Base-by-base conservation (phyloP, 305 asterid genomes). In the Fraxinus paxiana region DNA sequence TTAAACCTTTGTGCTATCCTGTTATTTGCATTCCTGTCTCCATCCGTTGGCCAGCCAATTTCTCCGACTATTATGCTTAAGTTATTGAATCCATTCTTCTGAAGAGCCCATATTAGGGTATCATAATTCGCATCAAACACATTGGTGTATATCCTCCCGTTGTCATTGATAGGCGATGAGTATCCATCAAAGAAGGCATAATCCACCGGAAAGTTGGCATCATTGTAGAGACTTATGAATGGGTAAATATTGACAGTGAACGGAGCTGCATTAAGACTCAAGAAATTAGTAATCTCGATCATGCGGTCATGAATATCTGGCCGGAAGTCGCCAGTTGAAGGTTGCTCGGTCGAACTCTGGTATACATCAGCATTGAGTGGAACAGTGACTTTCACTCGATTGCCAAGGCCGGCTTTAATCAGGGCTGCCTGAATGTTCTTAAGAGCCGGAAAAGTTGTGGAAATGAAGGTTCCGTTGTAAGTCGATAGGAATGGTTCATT, bases 231-330 rank as follows among this genome's bases (percentile, higher is more conserved):
- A 54, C 98, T 94, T 65, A 96, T 91, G 84, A 94, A 96, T 8
- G 99, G 99, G 89, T 96, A 96, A 71, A 96, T 96, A 85, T 96
- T 96, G 88, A 94, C 92, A 0, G 98, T 94, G 91, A 96, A 94
- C 4, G 97, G 91, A 6, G 91, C 92, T 5, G 89, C 92, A 33
- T 92, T 94, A 15, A 82, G 86, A 84, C 79, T 87, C 88, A 96
- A 84, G 93, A 96, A 96, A 38, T 84, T 81, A 13, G 85, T 89
- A 70, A 96, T 96, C 84, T 90, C 84, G 77, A 92, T 37, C 93
- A 96, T 89, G 13, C 78, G 83, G 69, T 87, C 93, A 10, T 43
- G 91, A 83, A 96, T 91, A 17, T 92, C 93, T 0, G 86, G 77
- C 9, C 97, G 86, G 84, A 96, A 94, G 80, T 94, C 92, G 4